Evolutionary conservation across 2,329 filamentous ascomycete species (phyloP), one percentile per base, ranked within the genome.

Genomic region (Exophiala calicioides): DNA sequence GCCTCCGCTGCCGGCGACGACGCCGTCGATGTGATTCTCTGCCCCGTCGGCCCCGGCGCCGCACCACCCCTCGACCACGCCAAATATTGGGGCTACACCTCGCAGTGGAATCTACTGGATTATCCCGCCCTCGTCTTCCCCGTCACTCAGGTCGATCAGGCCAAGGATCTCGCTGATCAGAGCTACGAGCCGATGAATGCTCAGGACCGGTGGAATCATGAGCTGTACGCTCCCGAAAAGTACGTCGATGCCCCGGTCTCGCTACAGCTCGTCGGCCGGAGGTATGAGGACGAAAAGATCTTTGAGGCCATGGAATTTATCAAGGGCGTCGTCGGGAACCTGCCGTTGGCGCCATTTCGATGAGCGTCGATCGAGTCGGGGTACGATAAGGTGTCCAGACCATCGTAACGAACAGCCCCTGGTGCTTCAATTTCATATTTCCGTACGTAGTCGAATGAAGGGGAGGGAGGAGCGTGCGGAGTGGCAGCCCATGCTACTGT

Each of bases 81-180:
- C 62, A 70, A 64, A 30, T 79, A 78, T 53, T 32, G 31, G 53
- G 53, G 48, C 9, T 58, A 58, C 34, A 54, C 57, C 1, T 36
- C 32, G 3, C 18, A 81, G 53, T 86, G 82, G 80, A 88, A 87
- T 60, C 57, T 85, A 32, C 72, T 87, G 1, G 82, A 87, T 62
- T 85, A 85, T 61, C 79, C 83, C 0, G 75, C 73, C 5, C 63
- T 78, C 2, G 73, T 81, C 0, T 85, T 87, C 59, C 84, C 84
- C 0, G 78, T 78, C 2, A 68, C 66, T 1, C 60, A 67, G 26
- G 70, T 73, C 1, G 68, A 76, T 39, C 67, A 68, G 2, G 55
- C 55, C 0, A 54, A 65, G 4, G 76, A 79, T 56, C 44, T 47
- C 12, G 62, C 59, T 29, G 27, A 56, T 4, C 59, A 53, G 0